Evolutionary conservation across 495 filamentous ascomycete genomes (phyloP).

Genomic region (Haplographium delicatum): DNA sequence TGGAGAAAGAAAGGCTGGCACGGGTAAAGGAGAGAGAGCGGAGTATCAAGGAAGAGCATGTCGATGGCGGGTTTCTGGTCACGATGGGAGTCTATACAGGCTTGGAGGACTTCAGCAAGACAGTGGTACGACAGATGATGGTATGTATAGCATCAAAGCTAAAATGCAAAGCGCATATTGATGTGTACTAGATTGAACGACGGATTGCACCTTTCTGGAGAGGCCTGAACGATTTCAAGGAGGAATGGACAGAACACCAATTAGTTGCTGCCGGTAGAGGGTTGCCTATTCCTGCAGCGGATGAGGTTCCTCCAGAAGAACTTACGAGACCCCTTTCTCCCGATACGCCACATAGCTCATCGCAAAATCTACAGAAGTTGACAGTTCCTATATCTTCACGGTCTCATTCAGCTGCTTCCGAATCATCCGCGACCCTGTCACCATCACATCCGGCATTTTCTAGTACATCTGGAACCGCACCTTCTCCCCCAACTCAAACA

Average conservation of each 20-base stretch:
- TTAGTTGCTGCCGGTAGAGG: conserved; percentile 87
- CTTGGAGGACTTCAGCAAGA: conserved; percentile 88
- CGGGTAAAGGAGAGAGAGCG: conserved; percentile 79
- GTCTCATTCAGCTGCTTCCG: conserved; percentile 24
- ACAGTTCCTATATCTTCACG: conserved; percentile 23
- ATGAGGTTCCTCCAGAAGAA: conserved; percentile 67
- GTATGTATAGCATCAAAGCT: conserved; percentile 38
- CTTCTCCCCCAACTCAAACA: conserved; percentile 11
- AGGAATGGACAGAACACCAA: conserved; percentile 90
- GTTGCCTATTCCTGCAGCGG: conserved; percentile 75
- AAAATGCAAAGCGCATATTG: background rate
- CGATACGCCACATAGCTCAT: conserved; percentile 22
- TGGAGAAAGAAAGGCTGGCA: conserved; percentile 72
- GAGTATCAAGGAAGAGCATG: conserved; percentile 88
- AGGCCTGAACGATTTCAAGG: conserved; percentile 81
- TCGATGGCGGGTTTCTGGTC: conserved; percentile 92
- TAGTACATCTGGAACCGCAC: conserved; percentile 10
- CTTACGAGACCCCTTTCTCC: conserved; percentile 40
- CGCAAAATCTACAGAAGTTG: conserved; percentile 21
- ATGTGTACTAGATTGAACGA: conserved; percentile 68
- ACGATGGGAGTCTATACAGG: conserved; percentile 92
- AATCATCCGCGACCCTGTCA: conserved; percentile 20
- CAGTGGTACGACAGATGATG: conserved; percentile 85
- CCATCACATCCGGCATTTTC: conserved; percentile 23
- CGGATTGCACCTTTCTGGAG: conserved; percentile 92